Evolutionary conservation across 805 yeast species (phyloP), one percentile per base, ranked within the genome.

Genomic region (Pichia gijzeniarum): DNA sequence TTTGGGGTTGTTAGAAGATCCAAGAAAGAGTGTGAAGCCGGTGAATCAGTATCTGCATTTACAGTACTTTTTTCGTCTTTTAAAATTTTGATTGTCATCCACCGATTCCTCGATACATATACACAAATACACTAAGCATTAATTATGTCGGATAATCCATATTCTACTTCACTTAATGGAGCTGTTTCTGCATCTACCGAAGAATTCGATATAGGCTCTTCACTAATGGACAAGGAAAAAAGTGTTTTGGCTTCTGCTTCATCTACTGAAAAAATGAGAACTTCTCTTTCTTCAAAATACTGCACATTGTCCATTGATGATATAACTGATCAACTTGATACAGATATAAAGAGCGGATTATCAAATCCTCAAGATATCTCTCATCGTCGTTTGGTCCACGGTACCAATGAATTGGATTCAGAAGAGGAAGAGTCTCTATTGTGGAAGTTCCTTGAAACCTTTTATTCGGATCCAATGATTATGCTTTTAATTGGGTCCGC

Each of bases 391-490:
- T 71, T 79, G 19, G 68, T 80, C 16, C 83, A 87, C 59, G 99
- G 99, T 2, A 53, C 74, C 33, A 93, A 93, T 63, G 97, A 87
- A 56, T 72, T 95, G 40, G 68, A 70, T 7, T 69, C 71, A 3
- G 95, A 87, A 17, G 96, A 87, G 43, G 86, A 82, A 19, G 96
- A 90, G 54, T 77, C 72, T 51, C 58, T 91, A 37, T 48, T 77
- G n/a, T 63, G 74, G 67, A 85, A 86, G 62, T 93, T 93, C 56
- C 42, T 88, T 9, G 71, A 82, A 48, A 87, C 82, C 45, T 93
- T 93, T 59, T 81, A 86, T 57, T 90, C 85, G 55, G 96, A 93
- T 65, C 97, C 96, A 20, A 72, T 93, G 67, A 91, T 93, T 53
- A 69, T 93, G 54, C 69, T 93, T 48, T 73, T 93, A 56, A 85